phyloP scores from a whole-genome alignment of 441 rosid species.

The Populus hybrid region DNA sequence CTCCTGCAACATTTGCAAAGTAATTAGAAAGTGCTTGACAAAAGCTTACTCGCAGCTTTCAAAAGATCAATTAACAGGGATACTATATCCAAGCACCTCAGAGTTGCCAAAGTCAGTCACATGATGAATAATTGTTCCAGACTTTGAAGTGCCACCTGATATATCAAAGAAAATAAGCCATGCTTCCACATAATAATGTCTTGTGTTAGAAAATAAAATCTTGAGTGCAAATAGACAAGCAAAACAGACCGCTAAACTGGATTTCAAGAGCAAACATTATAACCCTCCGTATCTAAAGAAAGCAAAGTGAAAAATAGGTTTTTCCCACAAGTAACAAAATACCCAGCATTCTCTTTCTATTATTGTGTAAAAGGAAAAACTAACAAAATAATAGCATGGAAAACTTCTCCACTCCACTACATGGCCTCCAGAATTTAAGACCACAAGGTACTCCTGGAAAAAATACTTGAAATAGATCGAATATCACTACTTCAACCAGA shows the following conservation, averaged over 20 bases:
- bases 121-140: conserved; percentile 54
- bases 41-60: conserved; percentile 9
- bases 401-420: not conserved
- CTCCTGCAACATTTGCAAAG: conserved; percentile 36
- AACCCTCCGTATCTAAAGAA: not conserved
- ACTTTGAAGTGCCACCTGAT: conserved; percentile 56
- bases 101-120: conserved; percentile 61
- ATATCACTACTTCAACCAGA: not conserved
- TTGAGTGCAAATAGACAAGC: not conserved
- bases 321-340: not conserved
- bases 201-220: not conserved
- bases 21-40: conserved; percentile 16
- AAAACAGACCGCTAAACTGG: not conserved
- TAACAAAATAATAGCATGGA: not conserved
- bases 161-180: conserved; percentile 3
- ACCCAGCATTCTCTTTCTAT: not conserved
- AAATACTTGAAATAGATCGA: not conserved
- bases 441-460: not conserved
- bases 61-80: conserved; percentile 7
- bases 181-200: not conserved
- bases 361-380: not conserved
- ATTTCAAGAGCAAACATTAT: conserved; percentile 2
- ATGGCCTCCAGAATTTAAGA: not conserved
- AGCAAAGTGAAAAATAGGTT: not conserved
- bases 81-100: conserved; percentile 37